Evolutionary conservation across 2,329 filamentous ascomycete genomes (phyloP).

Genomic region (Emydomyces testavorans): DNA sequence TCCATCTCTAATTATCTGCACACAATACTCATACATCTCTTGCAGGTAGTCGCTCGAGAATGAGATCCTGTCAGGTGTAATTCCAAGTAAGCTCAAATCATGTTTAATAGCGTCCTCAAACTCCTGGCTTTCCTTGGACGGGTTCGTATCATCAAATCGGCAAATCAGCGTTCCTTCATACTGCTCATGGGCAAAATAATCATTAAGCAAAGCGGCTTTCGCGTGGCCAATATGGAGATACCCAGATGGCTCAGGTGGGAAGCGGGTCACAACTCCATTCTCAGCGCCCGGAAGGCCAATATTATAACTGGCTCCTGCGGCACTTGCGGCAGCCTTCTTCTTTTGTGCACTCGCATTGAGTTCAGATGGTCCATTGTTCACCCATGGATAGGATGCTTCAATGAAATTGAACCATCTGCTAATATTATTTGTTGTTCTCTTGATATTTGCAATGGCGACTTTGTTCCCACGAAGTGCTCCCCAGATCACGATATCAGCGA

Average conservation of each 20-base stretch:
- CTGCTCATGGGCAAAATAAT: slow-evolving; percentile 91
- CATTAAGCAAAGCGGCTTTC: slow-evolving; percentile 84
- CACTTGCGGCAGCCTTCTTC: slow-evolving; percentile 19
- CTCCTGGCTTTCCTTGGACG: slow-evolving; percentile 92
- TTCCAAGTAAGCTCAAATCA: slow-evolving; percentile 81
- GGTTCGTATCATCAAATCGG: slow-evolving; percentile 95
- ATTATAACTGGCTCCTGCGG: slow-evolving; percentile 20
- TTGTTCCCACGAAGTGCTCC: slow-evolving; percentile 19
- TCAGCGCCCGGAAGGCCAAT: slow-evolving; percentile 25
- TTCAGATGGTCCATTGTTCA: slow-evolving; percentile 16
- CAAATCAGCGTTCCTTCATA: slow-evolving; percentile 85
- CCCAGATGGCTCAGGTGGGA: slow-evolving; percentile 29
- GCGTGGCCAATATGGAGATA: slow-evolving; percentile 56
- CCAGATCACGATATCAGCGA: slow-evolving; percentile 19
- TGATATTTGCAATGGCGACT: slow-evolving; percentile 14
- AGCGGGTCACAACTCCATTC: slow-evolving; percentile 26
- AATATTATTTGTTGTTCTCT: slow-evolving; percentile 11
- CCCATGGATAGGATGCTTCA: slow-evolving; percentile 19
- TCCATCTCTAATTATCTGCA: slow-evolving; percentile 74
- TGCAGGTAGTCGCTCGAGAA: slow-evolving; percentile 97
- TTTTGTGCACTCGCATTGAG: slow-evolving; percentile 16
- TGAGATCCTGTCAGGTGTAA: slow-evolving; percentile 73
- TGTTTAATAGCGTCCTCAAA: slow-evolving; percentile 89
- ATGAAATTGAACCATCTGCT: slow-evolving; percentile 20
- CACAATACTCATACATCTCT: slow-evolving; percentile 72